These are phyloP conservation scores for Clonostachys byssicola DNA, from an alignment of 2,329 filamentous ascomycete genomes.

Conservation along the genomic window DNA sequence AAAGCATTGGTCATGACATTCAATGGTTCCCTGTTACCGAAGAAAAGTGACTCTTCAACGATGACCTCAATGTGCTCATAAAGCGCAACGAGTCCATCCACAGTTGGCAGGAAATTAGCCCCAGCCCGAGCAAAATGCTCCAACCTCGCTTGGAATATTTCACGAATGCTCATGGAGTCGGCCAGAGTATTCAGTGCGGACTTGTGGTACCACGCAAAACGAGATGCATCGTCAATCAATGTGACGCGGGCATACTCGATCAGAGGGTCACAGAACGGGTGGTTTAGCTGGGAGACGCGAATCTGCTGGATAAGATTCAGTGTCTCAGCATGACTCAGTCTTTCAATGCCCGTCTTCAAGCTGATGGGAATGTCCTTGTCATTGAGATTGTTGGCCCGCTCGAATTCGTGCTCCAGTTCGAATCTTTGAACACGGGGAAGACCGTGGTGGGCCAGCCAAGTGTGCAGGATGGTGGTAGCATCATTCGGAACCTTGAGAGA, in stretches of 20 bases:
- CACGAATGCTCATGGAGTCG: constrained; percentile 14
- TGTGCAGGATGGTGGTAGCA: constrained; percentile 22
- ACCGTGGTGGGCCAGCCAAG: constrained; percentile 29
- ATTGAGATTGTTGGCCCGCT: constrained; percentile 6
- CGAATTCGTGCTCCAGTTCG: constrained; percentile 20
- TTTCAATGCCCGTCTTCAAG: constrained; percentile 16
- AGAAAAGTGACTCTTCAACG: constrained; percentile 19
- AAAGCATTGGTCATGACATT: constrained; percentile 28
- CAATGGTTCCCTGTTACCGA: constrained; percentile 20
- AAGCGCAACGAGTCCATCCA: constrained; percentile 14
- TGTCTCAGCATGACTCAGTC: constrained; percentile 18
- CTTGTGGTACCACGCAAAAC: constrained; percentile 15
- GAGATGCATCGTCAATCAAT: constrained; percentile 17
- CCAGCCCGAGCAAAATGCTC: constrained; percentile 14
- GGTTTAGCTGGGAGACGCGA: constrained; percentile 12
- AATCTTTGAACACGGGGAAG: constrained; percentile 22
- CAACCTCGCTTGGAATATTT: constrained; percentile 17
- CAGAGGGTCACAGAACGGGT: constrained; percentile 17
- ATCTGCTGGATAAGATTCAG: constrained; percentile 23
- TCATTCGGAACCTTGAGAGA: constrained; percentile 24
- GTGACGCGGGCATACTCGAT: constrained; percentile 13
- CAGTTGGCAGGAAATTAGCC: constrained; percentile 10
- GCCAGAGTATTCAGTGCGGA: constrained; percentile 17
- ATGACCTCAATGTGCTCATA: constrained; percentile 15
- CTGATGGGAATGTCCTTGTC: constrained; percentile 13